Base-by-base conservation (phyloP, 176 grass and related monocot species). In the Rhynchospora breviuscula region DNA sequence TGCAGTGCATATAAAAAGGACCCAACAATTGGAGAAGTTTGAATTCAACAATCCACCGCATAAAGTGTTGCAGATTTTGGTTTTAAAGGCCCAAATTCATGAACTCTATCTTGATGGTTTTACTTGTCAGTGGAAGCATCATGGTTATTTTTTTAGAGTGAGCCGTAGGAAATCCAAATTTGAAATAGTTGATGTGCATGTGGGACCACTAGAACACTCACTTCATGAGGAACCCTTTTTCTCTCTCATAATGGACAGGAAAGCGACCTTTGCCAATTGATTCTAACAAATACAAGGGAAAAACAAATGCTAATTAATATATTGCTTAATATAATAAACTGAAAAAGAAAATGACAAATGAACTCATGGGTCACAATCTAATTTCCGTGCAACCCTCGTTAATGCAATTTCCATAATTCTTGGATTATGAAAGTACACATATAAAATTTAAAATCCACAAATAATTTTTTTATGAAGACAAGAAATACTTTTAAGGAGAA, bases 191-290 rank as follows among this genome's bases (percentile, higher is more conserved):
- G 59, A 23, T 15, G 67, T 18, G 67, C 33, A 46, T 44, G 1
- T 72, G 67, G 78, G 56, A 21, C 78, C 56, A 22, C 31, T 44
- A 43, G 3, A 45, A 62, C 54, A 80, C 78, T 60, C 58, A 61
- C 53, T 46, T 19, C 53, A 46, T 18, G 19, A 63, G 79, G 59
- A 64, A 10, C 60, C 54, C 31, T 11, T 81, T 65, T 51, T 81
- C 79, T 64, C 79, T 81, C 79, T 81, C 59, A 66, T 81, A 65
- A n/a, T 66, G 8, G 40, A 63, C 31, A 64, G 0, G 79, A 66
- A 6, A 64, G 58, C 43, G 59, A 65, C 79, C 10, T 64, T 80
- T 63, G 23, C 54, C 78, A 63, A 80, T 80, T 33, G 58, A 80
- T 80, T 61, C 46, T 8, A 10, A n/a, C n/a, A 62, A 62, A 11